Evolutionary conservation across 129 eudicot species (phyloP).

Genomic region (Saussurea involucrata): DNA sequence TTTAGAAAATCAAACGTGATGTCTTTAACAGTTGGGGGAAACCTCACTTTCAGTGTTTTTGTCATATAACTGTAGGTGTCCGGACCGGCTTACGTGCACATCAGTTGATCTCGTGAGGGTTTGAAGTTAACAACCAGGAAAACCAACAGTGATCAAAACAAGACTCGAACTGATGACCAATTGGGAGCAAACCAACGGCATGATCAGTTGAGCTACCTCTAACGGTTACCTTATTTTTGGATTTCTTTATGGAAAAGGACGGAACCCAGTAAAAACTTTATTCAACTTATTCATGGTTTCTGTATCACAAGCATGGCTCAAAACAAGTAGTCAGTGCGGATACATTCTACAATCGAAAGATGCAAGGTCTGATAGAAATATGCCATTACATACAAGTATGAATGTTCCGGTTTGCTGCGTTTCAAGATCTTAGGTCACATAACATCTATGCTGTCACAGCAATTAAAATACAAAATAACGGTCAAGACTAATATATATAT

Average conservation of each 20-base stretch:
- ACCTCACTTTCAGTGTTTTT: background rate
- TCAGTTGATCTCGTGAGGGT: background rate
- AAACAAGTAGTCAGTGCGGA: background rate
- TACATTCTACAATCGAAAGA: background rate
- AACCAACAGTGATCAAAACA: background rate
- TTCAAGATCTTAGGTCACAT: background rate
- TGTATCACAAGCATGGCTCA: background rate
- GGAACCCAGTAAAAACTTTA: no score
- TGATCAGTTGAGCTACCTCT: background rate
- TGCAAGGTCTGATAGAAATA: background rate
- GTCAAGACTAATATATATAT: no score
- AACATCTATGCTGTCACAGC: no score
- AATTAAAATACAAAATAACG: no score
- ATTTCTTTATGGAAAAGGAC: no score
- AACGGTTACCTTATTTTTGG: background rate
- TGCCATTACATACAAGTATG: background rate
- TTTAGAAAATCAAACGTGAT: background rate
- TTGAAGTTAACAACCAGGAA: background rate
- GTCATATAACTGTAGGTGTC: background rate
- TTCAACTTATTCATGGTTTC: no score
- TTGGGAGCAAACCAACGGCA: background rate
- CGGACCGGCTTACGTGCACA: background rate
- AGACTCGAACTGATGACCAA: background rate
- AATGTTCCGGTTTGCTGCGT: background rate
- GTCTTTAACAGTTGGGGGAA: background rate